Conservation (phyloP, 2,329 filamentous ascomycete genomes). For the Nectriaceae sp. region DNA sequence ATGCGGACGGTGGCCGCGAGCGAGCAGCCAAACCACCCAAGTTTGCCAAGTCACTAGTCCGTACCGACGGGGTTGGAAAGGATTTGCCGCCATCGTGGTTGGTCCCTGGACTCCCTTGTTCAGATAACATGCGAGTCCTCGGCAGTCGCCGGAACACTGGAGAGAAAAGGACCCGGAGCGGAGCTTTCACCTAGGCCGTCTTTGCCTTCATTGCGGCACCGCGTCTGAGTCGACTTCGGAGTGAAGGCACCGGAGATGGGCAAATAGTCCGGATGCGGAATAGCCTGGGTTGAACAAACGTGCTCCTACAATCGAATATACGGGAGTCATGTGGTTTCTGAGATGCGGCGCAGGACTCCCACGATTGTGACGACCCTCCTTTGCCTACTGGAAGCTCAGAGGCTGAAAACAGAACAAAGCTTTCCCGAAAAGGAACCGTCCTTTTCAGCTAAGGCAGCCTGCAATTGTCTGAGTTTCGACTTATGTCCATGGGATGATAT, state of each 20-base stretch:
- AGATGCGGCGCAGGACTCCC: conserved; percentile 7
- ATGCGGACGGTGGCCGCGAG: conserved; percentile 30
- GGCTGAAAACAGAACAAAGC: conserved; percentile 17
- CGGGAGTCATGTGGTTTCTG: background rate
- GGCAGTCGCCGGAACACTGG: conserved; percentile 15
- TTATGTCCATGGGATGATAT: conserved; percentile 2
- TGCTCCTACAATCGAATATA: background rate
- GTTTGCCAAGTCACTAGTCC: conserved; percentile 27
- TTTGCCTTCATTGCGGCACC: background rate
- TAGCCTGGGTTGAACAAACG: too few species aligned
- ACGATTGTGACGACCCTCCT: conserved; percentile 13
- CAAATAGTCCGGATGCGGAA: too few species aligned
- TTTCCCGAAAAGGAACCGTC: conserved; percentile 15
- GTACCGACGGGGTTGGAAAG: background rate
- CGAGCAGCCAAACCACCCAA: conserved; percentile 21
- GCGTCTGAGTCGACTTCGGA: background rate
- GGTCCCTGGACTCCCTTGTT: conserved; percentile 6
- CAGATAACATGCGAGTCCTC: conserved; percentile 1
- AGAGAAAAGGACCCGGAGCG: conserved; percentile 4
- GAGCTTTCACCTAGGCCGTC: background rate
- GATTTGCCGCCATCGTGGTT: conserved; percentile 5
- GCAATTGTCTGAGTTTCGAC: conserved; percentile 14
- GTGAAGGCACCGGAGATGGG: too few species aligned
- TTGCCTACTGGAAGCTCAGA: conserved; percentile 17
- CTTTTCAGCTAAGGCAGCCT: conserved; percentile 10